phyloP scores from a whole-genome alignment of 2,329 filamentous ascomycete species.

The Talaromyces atroroseus region DNA sequence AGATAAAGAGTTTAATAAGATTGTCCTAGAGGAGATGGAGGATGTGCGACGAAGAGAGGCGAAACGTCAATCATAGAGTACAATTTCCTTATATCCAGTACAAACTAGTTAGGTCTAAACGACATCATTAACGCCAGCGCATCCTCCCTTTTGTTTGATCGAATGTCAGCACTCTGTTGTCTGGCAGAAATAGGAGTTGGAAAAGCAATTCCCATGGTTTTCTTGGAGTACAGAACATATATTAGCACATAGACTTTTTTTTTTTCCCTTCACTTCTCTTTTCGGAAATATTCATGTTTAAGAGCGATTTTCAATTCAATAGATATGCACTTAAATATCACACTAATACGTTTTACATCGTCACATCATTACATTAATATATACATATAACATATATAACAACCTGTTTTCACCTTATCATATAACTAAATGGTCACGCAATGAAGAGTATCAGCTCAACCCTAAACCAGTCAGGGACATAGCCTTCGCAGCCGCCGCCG shows the following conservation, averaged over 20 bases:
- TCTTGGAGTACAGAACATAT: neutral
- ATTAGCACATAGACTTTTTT: neutral
- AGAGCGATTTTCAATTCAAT: neutral
- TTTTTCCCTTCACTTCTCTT: neutral
- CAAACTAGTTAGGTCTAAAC: neutral
- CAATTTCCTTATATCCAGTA: neutral
- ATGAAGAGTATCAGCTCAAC: neutral
- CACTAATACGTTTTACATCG: neutral
- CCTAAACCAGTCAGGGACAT: constrained; percentile 7
- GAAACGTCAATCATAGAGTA: constrained; percentile 7
- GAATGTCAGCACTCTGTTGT: neutral
- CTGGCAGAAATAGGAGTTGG: neutral
- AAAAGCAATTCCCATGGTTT: neutral
- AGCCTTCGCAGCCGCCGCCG: constrained; percentile 12
- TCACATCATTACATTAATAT: constrained; percentile 3
- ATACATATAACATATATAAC: neutral
- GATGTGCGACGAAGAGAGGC: constrained; percentile 44
- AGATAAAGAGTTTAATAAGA: constrained; percentile 62
- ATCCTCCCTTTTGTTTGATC: neutral
- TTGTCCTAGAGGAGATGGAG: constrained; percentile 62
- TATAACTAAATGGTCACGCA: neutral
- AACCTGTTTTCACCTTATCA: neutral
- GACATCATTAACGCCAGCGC: neutral
- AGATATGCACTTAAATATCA: neutral
- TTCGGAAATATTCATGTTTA: neutral